Conservation (phyloP, 768 basidiomycete species). For the Russula olivacea region DNA sequence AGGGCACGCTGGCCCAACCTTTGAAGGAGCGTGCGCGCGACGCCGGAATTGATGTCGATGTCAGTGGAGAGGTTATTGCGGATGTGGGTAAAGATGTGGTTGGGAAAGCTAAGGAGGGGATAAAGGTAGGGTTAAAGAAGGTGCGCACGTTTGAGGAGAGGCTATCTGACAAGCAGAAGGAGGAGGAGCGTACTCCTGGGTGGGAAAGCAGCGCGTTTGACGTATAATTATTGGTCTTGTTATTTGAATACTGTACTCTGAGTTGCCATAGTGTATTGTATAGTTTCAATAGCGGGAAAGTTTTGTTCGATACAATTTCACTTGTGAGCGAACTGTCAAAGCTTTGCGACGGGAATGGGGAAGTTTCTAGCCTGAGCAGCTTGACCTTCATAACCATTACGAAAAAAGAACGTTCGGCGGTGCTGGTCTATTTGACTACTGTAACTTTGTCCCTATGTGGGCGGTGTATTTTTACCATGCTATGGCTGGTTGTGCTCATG, state of each 20-base stretch:
- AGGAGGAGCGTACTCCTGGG: slow-evolving; percentile 32
- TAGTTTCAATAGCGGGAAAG: no score
- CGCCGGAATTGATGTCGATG: slow-evolving; percentile 28
- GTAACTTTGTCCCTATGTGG: no score
- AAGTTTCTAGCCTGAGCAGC: no score
- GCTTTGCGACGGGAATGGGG: no score
- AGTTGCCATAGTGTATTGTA: not conserved
- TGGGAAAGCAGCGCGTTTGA: slow-evolving; percentile 39
- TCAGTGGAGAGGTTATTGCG: slow-evolving; percentile 28
- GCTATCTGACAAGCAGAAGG: slow-evolving; percentile 31
- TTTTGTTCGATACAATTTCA: no score
- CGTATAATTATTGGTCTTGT: slow-evolving; percentile 11
- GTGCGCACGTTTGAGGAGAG: slow-evolving; percentile 32
- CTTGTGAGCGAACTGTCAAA: no score
- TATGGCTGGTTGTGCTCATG: no score
- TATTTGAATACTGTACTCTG: not conserved
- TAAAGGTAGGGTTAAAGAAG: slow-evolving; percentile 29
- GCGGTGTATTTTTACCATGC: no score
- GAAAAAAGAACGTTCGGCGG: no score
- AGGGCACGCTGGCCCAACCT: slow-evolving; percentile 47
- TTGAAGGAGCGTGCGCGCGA: slow-evolving; percentile 33
- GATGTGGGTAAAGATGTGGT: slow-evolving; percentile 28
- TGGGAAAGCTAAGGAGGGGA: slow-evolving; percentile 28
- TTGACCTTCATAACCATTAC: no score
- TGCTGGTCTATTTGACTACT: no score